phyloP scores from a whole-genome alignment of 2,329 filamentous ascomycete species.

The Fusarium sp. region DNA sequence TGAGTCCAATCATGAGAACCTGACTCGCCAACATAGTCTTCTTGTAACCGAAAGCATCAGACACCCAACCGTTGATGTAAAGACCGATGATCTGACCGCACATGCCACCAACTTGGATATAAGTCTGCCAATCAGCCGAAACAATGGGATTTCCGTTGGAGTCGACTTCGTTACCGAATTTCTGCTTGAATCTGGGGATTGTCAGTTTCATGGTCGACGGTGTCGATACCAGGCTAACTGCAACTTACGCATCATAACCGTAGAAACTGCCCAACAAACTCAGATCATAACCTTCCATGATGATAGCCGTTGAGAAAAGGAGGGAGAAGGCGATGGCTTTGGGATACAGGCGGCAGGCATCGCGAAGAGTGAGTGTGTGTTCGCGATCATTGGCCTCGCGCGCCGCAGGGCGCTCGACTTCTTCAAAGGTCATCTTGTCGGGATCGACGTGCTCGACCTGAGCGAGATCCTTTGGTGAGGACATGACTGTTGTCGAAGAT shows the following conservation, averaged over 20 bases:
- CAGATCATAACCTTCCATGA: constrained; percentile 52
- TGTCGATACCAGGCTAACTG: constrained; percentile 28
- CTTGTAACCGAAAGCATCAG: constrained; percentile 14
- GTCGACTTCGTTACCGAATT: constrained; percentile 19
- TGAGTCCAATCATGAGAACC: constrained; percentile 51
- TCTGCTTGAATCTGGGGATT: constrained; percentile 5
- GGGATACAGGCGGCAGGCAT: constrained; percentile 51
- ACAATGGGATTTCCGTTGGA: constrained; percentile 2
- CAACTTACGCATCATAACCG: constrained; percentile 48
- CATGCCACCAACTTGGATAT: constrained; percentile 24
- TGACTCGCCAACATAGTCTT: constrained; percentile 50
- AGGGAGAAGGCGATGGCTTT: constrained; percentile 50
- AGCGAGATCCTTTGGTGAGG: constrained; percentile 5
- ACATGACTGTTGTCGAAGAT: neutral
- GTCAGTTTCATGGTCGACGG: constrained; percentile 34
- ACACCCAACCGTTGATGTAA: constrained; percentile 21
- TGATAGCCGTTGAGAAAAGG: constrained; percentile 49
- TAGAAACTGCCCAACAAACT: constrained; percentile 13
- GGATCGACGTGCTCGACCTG: constrained; percentile 20
- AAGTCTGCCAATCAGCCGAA: constrained; percentile 19
- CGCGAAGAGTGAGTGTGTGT: constrained; percentile 44
- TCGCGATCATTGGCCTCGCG: constrained; percentile 31
- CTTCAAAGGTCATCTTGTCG: constrained; percentile 6
- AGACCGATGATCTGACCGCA: constrained; percentile 17
- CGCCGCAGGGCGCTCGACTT: constrained; percentile 10